phyloP scores from a whole-genome alignment of 331 rosid genomes.

The Rosa hybrid region DNA sequence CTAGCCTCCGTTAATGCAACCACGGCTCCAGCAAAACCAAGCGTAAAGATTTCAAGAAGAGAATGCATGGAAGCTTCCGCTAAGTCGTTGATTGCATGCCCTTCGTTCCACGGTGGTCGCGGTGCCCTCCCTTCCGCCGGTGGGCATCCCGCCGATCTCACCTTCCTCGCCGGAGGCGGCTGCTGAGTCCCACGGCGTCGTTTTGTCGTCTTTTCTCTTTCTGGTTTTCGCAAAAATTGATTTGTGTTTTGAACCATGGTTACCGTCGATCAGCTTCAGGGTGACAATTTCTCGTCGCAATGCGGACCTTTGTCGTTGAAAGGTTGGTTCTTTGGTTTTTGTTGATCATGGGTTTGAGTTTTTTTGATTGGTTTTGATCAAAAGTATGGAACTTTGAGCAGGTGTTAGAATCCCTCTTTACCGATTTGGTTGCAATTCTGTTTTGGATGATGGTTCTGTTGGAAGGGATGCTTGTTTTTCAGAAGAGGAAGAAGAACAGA shows the following conservation, averaged over 20 bases:
- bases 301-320: neutral
- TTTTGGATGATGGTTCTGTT: slow-evolving; percentile 7
- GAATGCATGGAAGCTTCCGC: slow-evolving; percentile 31
- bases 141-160: slow-evolving; percentile 52
- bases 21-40: slow-evolving; percentile 38
- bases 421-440: slow-evolving; percentile 26
- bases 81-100: slow-evolving; percentile 35
- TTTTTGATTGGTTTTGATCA: neutral
- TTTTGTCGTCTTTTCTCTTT: neutral
- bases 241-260: slow-evolving; percentile 24
- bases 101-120: slow-evolving; percentile 51
- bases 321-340: slow-evolving; percentile 4
- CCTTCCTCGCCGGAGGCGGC: slow-evolving; percentile 50
- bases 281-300: slow-evolving; percentile 8
- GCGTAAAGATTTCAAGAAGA: slow-evolving; percentile 22
- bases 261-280: slow-evolving; percentile 23
- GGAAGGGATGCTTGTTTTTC: neutral
- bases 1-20: slow-evolving; percentile 33
- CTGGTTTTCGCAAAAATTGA: neutral
- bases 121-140: slow-evolving; percentile 55
- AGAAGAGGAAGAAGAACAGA: slow-evolving; percentile 26
- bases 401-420: slow-evolving; percentile 38
- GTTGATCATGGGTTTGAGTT: neutral
- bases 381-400: neutral
- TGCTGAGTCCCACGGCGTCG: slow-evolving; percentile 3